phyloP scores from a whole-genome alignment of 805 yeast species.

The Zygotorulaspora florentina region DNA sequence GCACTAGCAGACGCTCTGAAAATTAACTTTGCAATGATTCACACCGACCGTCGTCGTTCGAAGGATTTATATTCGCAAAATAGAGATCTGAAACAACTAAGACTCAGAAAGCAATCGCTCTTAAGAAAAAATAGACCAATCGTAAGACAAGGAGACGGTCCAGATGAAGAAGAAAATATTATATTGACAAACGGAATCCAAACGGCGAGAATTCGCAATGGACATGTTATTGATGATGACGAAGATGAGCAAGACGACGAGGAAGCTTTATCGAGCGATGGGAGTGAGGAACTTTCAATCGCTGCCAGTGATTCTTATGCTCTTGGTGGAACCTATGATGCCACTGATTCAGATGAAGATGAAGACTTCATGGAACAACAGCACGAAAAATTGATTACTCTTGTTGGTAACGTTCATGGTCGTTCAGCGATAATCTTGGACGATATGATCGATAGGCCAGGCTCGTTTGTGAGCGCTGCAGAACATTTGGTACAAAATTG shows the following conservation, averaged over 20 bases:
- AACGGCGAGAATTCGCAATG: slow-evolving; percentile 93
- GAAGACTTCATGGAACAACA: slow-evolving; percentile 43
- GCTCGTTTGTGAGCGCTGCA: slow-evolving; percentile 93
- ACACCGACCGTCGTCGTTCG: slow-evolving; percentile 91
- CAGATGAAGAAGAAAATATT: slow-evolving; percentile 60
- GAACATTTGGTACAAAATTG: slow-evolving; percentile 94
- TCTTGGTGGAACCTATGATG: slow-evolving; percentile 77
- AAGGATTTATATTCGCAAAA: slow-evolving; percentile 53
- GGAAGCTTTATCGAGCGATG: slow-evolving; percentile 31
- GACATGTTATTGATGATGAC: slow-evolving; percentile 93
- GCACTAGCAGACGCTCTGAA: slow-evolving; percentile 95
- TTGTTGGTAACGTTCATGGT: slow-evolving; percentile 92
- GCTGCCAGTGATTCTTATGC: slow-evolving; percentile 45
- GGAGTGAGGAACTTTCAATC: slow-evolving; percentile 23
- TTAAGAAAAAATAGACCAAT: slow-evolving; percentile 43
- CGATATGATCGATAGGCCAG: slow-evolving; percentile 96
- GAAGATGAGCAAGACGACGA: slow-evolving; percentile 37
- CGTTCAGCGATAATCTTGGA: slow-evolving; percentile 92
- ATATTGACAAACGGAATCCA: slow-evolving; percentile 77
- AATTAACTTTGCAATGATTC: slow-evolving; percentile 97
- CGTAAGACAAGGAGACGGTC: slow-evolving; percentile 41
- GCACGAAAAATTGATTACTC: slow-evolving; percentile 81
- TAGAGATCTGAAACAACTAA: slow-evolving; percentile 35
- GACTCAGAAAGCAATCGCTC: slow-evolving; percentile 46
- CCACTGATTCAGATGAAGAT: slow-evolving; percentile 77